A percentile compares a stretch with the other conserved stretches of the same genome.
phyloP scores from a whole-genome alignment of 176 grass and related monocot species.

The bread wheat (Triticum aestivum) region IWGSC_CS_RefSeq_v2.1 NC_057803.1:113512454-113512953 shows the following conservation, averaged over 20 bases:
- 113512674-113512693: not conserved
- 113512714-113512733: not conserved
- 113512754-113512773: not conserved
- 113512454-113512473: not conserved
- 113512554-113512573: slow-evolving; percentile 25
- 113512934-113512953: not conserved
- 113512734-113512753: not conserved
- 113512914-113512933: not conserved
- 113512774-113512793: not conserved
- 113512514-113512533: slow-evolving; percentile 50
- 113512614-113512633: slow-evolving; percentile 43
- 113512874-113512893: not conserved
- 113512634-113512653: slow-evolving; percentile 46
- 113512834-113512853: not conserved
- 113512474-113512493: slow-evolving; percentile 1
- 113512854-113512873: not conserved
- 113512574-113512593: slow-evolving; percentile 42
- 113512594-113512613: slow-evolving; percentile 42
- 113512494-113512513: slow-evolving; percentile 36
- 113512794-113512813: not conserved
- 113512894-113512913: slow-evolving; percentile 23
- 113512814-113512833: not conserved
- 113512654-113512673: slow-evolving; percentile 66
- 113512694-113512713: not conserved
- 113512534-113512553: slow-evolving; percentile 36